Percentiles rank a stretch among this genome's conserved stretches.
These are phyloP conservation scores for Botrytis cinerea DNA, from an alignment of 2,329 filamentous ascomycete species.

Conservation along the genomic window DNA sequence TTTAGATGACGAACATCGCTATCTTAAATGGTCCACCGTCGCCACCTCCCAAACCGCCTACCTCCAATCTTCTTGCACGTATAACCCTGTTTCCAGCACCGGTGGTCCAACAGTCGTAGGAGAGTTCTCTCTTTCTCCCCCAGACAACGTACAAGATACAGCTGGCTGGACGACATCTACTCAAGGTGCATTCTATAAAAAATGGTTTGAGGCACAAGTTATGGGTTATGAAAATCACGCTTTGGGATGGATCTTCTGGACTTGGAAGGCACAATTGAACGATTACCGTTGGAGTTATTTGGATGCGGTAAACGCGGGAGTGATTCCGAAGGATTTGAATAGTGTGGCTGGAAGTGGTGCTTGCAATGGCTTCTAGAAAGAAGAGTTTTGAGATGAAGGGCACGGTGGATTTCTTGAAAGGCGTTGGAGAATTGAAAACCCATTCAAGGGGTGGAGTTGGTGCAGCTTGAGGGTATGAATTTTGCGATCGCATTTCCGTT, in stretches of 20 bases:
- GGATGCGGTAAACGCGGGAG: constrained; percentile 45
- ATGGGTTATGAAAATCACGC: constrained; percentile 53
- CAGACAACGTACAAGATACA: constrained; percentile 50
- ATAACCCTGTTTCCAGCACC: constrained; percentile 45
- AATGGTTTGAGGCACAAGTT: constrained; percentile 60
- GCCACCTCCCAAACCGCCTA: constrained; percentile 51
- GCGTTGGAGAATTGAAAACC: neutral
- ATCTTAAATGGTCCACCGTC: constrained; percentile 55
- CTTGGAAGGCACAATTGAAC: constrained; percentile 55
- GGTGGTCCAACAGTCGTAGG: constrained; percentile 54
- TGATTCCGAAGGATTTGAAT: constrained; percentile 41
- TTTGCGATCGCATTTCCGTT: neutral
- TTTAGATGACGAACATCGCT: constrained; percentile 48
- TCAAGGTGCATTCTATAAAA: constrained; percentile 52
- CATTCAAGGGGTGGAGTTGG: neutral
- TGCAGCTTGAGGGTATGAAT: neutral
- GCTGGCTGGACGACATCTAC: constrained; percentile 47
- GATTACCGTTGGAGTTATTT: constrained; percentile 55
- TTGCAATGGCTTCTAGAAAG: constrained; percentile 7
- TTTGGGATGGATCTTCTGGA: constrained; percentile 61
- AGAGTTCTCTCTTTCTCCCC: constrained; percentile 59
- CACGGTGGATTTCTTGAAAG: too few species aligned
- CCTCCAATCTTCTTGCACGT: constrained; percentile 52
- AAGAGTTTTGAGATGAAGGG: too few species aligned
- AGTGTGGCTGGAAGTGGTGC: constrained; percentile 17